Conservation (phyloP, 495 filamentous ascomycete genomes). For the Immersiella caudata region DNA sequence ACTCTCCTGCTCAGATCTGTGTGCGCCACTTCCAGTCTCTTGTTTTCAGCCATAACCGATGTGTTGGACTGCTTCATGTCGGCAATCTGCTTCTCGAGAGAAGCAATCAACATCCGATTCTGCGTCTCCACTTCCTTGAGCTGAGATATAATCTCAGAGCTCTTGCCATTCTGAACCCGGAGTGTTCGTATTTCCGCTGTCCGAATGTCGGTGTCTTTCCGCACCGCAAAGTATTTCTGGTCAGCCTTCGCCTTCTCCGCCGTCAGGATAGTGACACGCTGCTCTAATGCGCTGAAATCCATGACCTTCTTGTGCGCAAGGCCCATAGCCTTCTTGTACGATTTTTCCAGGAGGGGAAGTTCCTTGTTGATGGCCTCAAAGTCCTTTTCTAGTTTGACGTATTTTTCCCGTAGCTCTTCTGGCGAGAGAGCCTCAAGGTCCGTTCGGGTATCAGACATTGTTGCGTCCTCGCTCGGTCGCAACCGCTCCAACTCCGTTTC, state of each 20-base stretch:
- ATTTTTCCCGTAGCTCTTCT: conserved; percentile 74
- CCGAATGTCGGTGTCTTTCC: conserved; percentile 87
- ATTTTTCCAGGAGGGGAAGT: conserved; percentile 79
- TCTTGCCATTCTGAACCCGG: conserved; percentile 80
- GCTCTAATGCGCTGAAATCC: conserved; percentile 74
- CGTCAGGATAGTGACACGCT: conserved; percentile 69
- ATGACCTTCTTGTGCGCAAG: conserved; percentile 84
- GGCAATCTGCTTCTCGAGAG: conserved; percentile 85
- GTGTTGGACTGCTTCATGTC: conserved; percentile 77
- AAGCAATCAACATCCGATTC: conserved; percentile 63
- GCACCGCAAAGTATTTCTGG: conserved; percentile 94
- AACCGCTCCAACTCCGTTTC: conserved; percentile 81
- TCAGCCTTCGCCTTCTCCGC: conserved; percentile 96
- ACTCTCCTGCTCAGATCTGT: conserved; percentile 67
- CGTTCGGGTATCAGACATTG: conserved; percentile 48
- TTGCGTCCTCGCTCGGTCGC: conserved; percentile 49
- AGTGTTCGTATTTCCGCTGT: conserved; percentile 75
- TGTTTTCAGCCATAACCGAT: conserved; percentile 66
- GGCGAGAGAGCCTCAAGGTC: conserved; percentile 56
- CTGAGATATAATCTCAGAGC: conserved; percentile 88
- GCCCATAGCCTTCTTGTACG: conserved; percentile 81
- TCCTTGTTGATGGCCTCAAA: conserved; percentile 84
- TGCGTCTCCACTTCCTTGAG: conserved; percentile 84
- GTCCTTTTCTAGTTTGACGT: conserved; percentile 71
- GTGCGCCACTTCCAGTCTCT: conserved; percentile 67